Base-by-base conservation (phyloP, 2,329 filamentous ascomycete species). In the Neocucurbitaria cava region DNA sequence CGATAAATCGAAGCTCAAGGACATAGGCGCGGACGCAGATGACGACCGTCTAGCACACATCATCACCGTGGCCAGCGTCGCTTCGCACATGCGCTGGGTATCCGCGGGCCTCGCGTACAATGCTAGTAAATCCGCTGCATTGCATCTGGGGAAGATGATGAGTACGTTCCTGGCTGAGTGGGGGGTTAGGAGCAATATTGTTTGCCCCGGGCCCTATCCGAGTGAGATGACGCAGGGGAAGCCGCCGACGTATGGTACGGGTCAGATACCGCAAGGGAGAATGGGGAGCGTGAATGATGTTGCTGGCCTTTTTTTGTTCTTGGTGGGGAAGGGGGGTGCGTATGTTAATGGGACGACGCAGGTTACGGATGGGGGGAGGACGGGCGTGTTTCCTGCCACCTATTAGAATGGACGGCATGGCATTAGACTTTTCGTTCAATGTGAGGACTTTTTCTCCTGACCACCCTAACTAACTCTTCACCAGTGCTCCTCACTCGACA, bases 291-390 rank as follows among this genome's bases (percentile, higher is more conserved):
- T 69, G 9, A 78, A 81, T 36, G 82, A 85, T 56, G 73, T 85
- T 28, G 78, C 78, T 0, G 82, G 79, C 13, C 72, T 82, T 15
- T 74, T 83, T 2, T 52, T 84, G 33, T 85, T 83, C 55, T 69
- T 85, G 48, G 78, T 82, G 9, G 78, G 79, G 3, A 81, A 79
- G 36, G 79, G 78, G 5, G 82, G 81, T 1, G 76, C 76, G 11
- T 86, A 85, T 68, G 74, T 82, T 46, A 86, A 86, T 68, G 84
- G 84, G 0, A 78, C 74, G 49, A 74, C 82, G 15, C 76, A 82
- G 46, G 67, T 84, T 1, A 75, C 77, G 7, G 80, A 82, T 69
- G 80, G 80, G 1, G 80, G 80, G 5, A 70, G 78, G 48, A 49
- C 73, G 45, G 54, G 65, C 0, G 70, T 76, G 8, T 71, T 70